A percentile compares a stretch with the other conserved stretches of the same genome.
phyloP scores from a whole-genome alignment of 2,329 filamentous ascomycete species.

The Colletotrichum echinochloae region DNA sequence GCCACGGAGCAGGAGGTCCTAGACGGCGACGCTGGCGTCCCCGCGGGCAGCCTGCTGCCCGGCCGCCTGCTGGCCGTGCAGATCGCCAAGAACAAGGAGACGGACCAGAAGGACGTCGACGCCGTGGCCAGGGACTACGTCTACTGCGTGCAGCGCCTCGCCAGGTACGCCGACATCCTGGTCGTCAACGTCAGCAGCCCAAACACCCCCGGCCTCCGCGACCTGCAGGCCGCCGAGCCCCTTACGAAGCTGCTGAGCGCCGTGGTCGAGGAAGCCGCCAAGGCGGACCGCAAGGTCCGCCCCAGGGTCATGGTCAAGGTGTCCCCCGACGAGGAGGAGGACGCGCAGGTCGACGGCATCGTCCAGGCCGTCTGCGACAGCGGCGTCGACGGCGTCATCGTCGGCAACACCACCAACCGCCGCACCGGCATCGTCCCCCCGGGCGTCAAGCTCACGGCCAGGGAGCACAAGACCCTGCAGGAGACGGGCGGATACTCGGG shows the following conservation, averaged over 20 bases:
- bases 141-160: conserved; percentile 86
- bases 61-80: conserved; percentile 90
- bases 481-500: conserved; percentile 93
- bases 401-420: conserved; percentile 95
- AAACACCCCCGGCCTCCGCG: conserved; percentile 91
- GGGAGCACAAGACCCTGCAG: conserved; percentile 75
- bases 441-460: conserved; percentile 71
- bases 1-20: conserved; percentile 80
- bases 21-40: conserved; percentile 80
- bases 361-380: conserved; percentile 85
- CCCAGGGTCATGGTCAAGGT: conserved; percentile 98
- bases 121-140: conserved; percentile 87
- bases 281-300: conserved; percentile 75
- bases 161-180: conserved; percentile 91
- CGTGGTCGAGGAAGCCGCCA: conserved; percentile 82
- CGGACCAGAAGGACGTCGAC: conserved; percentile 84
- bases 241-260: conserved; percentile 83
- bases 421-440: conserved; percentile 77
- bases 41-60: conserved; percentile 81
- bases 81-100: conserved; percentile 96
- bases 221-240: conserved; percentile 86
- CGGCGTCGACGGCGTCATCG: conserved; percentile 94
- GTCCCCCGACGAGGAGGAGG: conserved; percentile 91
- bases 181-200: conserved; percentile 98
- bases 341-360: conserved; percentile 87